Evolutionary conservation across 352 stramenopile species (phyloP).

Genomic region (Globisporangium spinosum): DNA sequence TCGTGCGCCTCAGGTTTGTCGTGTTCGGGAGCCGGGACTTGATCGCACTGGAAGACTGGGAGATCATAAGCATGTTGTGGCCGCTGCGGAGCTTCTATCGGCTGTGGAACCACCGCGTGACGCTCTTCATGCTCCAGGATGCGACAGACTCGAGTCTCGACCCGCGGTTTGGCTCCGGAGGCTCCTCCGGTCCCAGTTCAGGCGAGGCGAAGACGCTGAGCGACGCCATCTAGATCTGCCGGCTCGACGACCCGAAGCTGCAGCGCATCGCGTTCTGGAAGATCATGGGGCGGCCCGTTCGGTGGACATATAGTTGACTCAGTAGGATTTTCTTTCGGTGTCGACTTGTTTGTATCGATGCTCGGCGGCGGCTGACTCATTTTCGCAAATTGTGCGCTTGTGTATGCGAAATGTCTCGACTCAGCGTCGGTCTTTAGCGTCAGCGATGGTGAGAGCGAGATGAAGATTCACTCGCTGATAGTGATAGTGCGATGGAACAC

Average conservation of each 20-base stretch:
- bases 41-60: slow-evolving; percentile 29
- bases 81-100: slow-evolving; percentile 21
- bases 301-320: too few species aligned
- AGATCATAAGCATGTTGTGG: slow-evolving; percentile 24
- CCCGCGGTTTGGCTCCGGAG: not conserved
- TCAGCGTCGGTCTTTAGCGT: not conserved
- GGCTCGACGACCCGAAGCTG: not conserved
- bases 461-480: not conserved
- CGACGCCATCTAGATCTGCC: not conserved
- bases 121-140: slow-evolving; percentile 19
- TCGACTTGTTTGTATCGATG: too few species aligned
- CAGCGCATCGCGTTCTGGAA: not conserved
- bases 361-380: not conserved
- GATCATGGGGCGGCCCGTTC: not conserved
- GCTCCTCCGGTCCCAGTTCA: not conserved
- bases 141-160: not conserved
- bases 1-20: slow-evolving; percentile 34
- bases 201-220: not conserved
- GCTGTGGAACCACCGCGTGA: slow-evolving; percentile 30
- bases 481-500: not conserved
- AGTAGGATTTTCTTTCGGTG: too few species aligned
- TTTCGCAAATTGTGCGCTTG: too few species aligned
- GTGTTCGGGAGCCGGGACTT: slow-evolving; percentile 28
- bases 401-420: not conserved
- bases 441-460: not conserved